phyloP scores from a whole-genome alignment of 163 green algal genomes.

The Coccomyxa subellipsoidea region DNA sequence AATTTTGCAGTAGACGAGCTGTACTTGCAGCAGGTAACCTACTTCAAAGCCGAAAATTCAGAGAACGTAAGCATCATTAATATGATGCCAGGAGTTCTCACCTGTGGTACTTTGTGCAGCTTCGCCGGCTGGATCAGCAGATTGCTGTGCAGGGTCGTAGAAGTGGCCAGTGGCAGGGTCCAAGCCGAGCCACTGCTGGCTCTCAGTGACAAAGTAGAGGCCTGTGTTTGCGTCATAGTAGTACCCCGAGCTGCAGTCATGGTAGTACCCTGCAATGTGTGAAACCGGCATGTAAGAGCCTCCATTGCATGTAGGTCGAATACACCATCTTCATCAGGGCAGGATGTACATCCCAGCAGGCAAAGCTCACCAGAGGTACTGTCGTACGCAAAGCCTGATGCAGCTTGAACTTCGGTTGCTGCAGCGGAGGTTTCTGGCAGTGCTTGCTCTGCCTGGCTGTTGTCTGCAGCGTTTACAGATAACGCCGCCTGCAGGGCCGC shows the following conservation, averaged over 20 bases:
- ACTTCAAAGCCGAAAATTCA: neutral
- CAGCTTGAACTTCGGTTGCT: neutral
- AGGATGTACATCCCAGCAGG: too few species aligned
- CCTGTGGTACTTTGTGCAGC: neutral
- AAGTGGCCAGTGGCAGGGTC: slow-evolving; percentile 49
- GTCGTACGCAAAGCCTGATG: slow-evolving; percentile 41
- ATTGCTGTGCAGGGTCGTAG: neutral
- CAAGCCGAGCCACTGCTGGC: slow-evolving; percentile 42
- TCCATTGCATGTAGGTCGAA: too few species aligned
- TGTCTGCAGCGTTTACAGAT: neutral
- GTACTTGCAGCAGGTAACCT: too few species aligned
- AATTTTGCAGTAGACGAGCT: too few species aligned
- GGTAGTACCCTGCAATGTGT: slow-evolving; percentile 36
- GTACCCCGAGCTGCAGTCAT: slow-evolving; percentile 52
- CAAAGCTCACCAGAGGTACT: slow-evolving; percentile 13
- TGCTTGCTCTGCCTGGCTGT: neutral
- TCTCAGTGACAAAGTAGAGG: slow-evolving; percentile 26
- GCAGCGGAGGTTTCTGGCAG: slow-evolving; percentile 6
- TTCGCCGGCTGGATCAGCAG: neutral
- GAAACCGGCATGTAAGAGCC: too few species aligned
- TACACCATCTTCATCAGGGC: too few species aligned
- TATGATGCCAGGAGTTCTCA: too few species aligned
- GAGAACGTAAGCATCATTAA: too few species aligned
- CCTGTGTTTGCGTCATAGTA: slow-evolving; percentile 64
- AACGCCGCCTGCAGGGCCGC: slow-evolving; percentile 14